Base-by-base conservation (phyloP, 306 rosid genomes). In the Fagus sylvatica region DNA sequence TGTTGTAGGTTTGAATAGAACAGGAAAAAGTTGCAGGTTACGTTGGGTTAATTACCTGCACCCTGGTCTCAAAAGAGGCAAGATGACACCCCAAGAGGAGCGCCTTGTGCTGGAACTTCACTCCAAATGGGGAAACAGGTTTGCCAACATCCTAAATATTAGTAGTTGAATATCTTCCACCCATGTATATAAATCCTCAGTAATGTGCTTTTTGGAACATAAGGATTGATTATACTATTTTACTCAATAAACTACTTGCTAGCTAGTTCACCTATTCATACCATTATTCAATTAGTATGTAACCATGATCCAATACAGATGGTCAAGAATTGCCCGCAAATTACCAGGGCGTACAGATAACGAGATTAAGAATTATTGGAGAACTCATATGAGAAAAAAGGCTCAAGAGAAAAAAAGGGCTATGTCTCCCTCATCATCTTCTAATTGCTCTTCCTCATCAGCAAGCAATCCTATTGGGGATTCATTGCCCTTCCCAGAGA, bases 111-210 rank as follows among this genome's bases (percentile, higher is more conserved):
- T 91, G 36, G 99, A 96, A 4, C 97, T 96, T 82, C 99, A 93
- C 77, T 74, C 96, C 4, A 93, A 96, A 80, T 96, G 96, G 98
- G 99, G 99, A 39, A 96, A 96, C 61, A 96, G 99, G 99, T 96
- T 87, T 84, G 55, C 28, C 62, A 67, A 56, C 71, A 46, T 36
- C 72, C 57, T 53, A 74, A 65, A 68, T 16, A 56, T 42, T 68
- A 37, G 49, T n/a, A 48, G 32, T 42, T 39, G 12, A n/a, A 12
- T 42, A 33, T 11, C 15, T 55, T 54, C 19, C 36, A 13, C 8
- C 13, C n/a, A 43, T 39, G 40, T 40, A 7, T 68, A 53, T 46
- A 12, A 41, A 39, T 28, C 73, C 22, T 71, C 46, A 34, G 10
- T 34, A n/a, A 5, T 59, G 37, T 10, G 37, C 36, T 0, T 36